Evolutionary conservation across 768 basidiomycete species (phyloP).

Genomic region (Psilocybe sp.): DNA sequence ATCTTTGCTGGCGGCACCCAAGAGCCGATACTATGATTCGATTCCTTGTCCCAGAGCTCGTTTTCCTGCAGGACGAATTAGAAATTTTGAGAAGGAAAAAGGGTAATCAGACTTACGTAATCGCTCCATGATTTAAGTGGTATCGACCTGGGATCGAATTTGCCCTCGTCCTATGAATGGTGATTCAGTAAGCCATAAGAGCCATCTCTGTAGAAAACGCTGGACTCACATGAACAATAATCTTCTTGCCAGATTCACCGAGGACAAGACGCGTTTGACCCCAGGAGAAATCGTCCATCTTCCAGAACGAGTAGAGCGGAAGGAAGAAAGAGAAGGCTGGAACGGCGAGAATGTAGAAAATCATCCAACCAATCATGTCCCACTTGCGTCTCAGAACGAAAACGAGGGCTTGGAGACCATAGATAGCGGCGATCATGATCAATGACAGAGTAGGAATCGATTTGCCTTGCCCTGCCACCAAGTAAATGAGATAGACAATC

Average conservation of each 20-base stretch:
- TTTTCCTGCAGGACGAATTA: slow-evolving; percentile 59
- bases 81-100: neutral
- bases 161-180: slow-evolving; percentile 81
- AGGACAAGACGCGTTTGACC: slow-evolving; percentile 90
- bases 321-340: slow-evolving; percentile 92
- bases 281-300: slow-evolving; percentile 98
- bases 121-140: slow-evolving; percentile 97
- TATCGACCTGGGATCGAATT: slow-evolving; percentile 91
- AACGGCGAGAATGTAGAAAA: slow-evolving; percentile 94
- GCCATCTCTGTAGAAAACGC: neutral
- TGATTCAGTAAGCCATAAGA: slow-evolving; percentile 5
- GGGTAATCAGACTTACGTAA: slow-evolving; percentile 55
- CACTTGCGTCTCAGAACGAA: slow-evolving; percentile 92
- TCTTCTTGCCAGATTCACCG: slow-evolving; percentile 93
- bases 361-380: slow-evolving; percentile 99
- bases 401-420: slow-evolving; percentile 90
- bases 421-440: slow-evolving; percentile 91
- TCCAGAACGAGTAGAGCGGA: slow-evolving; percentile 95
- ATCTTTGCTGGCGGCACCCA: slow-evolving; percentile 81
- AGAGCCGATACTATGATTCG: slow-evolving; percentile 91
- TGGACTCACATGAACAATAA: slow-evolving; percentile 82
- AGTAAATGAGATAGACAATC: slow-evolving; percentile 87
- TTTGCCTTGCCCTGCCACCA: slow-evolving; percentile 64
- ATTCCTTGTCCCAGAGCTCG: slow-evolving; percentile 97
- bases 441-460: slow-evolving; percentile 78